A percentile compares a stretch with the other conserved stretches of the same genome.
These are phyloP conservation scores for Podospora bellae-mahoneyi DNA, from an alignment of 495 filamentous ascomycete species.

Conservation along the genomic window DNA sequence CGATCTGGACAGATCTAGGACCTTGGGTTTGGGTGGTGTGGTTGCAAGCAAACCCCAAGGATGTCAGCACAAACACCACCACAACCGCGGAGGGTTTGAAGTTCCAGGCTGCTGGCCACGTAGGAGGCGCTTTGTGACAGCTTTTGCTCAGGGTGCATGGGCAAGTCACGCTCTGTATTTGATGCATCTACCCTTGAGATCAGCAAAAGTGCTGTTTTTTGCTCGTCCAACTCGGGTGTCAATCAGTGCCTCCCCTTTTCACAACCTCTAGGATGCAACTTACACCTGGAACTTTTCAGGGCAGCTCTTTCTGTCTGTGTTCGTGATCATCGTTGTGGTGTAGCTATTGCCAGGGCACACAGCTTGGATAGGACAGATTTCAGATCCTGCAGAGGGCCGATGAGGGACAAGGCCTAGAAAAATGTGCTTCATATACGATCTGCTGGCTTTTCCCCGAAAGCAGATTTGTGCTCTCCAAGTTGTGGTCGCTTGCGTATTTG, in stretches of 20 bases:
- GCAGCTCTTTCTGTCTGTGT: background rate
- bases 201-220: background rate
- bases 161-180: background rate
- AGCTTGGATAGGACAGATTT: background rate
- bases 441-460: background rate
- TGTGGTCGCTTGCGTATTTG: background rate
- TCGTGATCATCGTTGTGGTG: background rate
- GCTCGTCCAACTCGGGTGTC: background rate
- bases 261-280: background rate
- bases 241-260: background rate
- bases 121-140: background rate
- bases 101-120: background rate
- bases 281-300: background rate
- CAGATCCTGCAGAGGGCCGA: background rate
- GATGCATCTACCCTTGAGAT: background rate
- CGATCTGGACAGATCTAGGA: background rate
- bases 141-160: background rate
- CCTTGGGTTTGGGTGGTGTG: background rate
- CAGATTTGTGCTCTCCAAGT: background rate
- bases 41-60: background rate
- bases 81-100: background rate
- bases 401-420: background rate
- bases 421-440: background rate
- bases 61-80: background rate
- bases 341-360: background rate